phyloP scores from a whole-genome alignment of 2,329 filamentous ascomycete species.

The Tolypocladium endophyticum region DNA sequence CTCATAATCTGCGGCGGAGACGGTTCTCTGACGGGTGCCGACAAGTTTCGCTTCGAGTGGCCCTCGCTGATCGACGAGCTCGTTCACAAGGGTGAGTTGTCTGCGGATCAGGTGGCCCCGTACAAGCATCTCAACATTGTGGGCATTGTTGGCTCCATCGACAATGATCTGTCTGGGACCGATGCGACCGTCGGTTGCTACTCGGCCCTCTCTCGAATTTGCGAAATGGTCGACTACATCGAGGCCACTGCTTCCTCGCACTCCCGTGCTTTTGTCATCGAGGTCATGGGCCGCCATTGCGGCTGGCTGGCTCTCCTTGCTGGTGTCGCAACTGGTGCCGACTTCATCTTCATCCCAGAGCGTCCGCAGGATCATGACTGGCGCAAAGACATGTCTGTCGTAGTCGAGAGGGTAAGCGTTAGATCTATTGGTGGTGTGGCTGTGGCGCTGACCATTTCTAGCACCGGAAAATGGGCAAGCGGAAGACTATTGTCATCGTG shows the following conservation, averaged over 20 bases:
- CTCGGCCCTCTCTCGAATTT: conserved; percentile 85
- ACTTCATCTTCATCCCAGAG: conserved; percentile 96
- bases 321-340: conserved; percentile 86
- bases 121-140: conserved; percentile 92
- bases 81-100: conserved; percentile 62
- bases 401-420: conserved; percentile 56
- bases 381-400: conserved; percentile 75
- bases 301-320: conserved; percentile 97
- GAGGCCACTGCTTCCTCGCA: conserved; percentile 92
- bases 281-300: conserved; percentile 97
- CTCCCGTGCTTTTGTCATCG: conserved; percentile 91
- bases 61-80: conserved; percentile 78
- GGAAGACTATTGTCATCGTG: conserved; percentile 96
- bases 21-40: conserved; percentile 88
- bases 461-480: conserved; percentile 83
- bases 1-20: conserved; percentile 96
- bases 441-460: conserved; percentile 22
- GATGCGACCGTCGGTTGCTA: conserved; percentile 97
- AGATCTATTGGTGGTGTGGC: neutral
- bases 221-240: conserved; percentile 92
- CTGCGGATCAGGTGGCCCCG: conserved; percentile 57
- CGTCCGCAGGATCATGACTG: conserved; percentile 81
- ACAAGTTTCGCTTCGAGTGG: conserved; percentile 90
- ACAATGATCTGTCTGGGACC: conserved; percentile 95
- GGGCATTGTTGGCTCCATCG: conserved; percentile 90